Base-by-base conservation (phyloP, 257 asterid genomes). In the Striga asiatica region DNA sequence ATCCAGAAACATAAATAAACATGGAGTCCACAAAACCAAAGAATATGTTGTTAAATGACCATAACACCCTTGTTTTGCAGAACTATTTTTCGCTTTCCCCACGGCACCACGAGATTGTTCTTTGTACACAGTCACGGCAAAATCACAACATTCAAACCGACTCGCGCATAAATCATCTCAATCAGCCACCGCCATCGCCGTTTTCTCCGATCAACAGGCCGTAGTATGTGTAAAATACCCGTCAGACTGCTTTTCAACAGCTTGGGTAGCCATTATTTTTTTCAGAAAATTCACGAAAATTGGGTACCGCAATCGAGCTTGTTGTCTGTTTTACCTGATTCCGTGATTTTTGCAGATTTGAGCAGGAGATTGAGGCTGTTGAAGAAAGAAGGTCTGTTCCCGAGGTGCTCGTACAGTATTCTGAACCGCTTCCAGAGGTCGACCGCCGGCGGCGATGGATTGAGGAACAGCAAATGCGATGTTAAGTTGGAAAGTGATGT, bases 381-480 rank as follows among this genome's bases (percentile, higher is more conserved):
- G 47, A 70, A 64, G 72, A 75, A 69, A 39, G 78, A 62, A 14
- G 81, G 53, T 24, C 45, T 69, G 0, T 71, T 45, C 61, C 66
- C 64, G 32, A 76, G 60, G 29, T 56, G 57, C 29, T 47, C 78
- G 24, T 64, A 56, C 65, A 56, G 64, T 45, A 35, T 81, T 60
- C 55, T 74, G 10, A 77, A 61, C 32, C 81, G 97, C 66, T 77
- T 61, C 62, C 76, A 70, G 62, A 74, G 82, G 76, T 81, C 94
- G 65, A 77, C 48, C 21, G 18, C 1, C 18, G 22, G 60, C 24
- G 75, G 34, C 24, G 78, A 73, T 46, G 81, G 19, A 23, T 53
- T 61, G 14, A 73, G 45, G 13, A 63, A 61, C 16, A 34, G 43
- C 8, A 76, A 64, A 13, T 32, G 43, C 31, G 28, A 13, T 20